Conservation (phyloP, 1,284 basidiomycete genomes). For the Rhodofomes roseus region DNA sequence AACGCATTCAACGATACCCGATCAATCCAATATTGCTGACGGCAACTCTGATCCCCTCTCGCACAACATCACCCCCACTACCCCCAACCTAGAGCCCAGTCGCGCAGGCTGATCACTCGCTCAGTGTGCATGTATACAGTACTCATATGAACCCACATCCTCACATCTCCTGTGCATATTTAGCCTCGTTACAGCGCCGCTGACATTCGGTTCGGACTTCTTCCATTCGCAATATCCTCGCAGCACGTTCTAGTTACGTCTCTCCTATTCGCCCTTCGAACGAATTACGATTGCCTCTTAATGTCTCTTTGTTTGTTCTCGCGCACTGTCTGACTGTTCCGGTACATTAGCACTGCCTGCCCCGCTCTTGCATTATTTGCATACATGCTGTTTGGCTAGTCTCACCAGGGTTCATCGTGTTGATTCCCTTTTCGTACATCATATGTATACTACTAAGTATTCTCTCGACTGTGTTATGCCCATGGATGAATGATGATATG, state of each 20-base stretch:
- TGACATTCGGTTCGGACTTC: slow-evolving; percentile 16
- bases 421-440: slow-evolving; percentile 17
- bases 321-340: slow-evolving; percentile 15
- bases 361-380: slow-evolving; percentile 25
- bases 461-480: slow-evolving; percentile 12
- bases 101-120: slow-evolving; percentile 37
- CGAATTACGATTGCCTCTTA: slow-evolving; percentile 18
- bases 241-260: slow-evolving; percentile 26
- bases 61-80: slow-evolving; percentile 45
- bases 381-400: slow-evolving; percentile 29
- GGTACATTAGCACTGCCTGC: slow-evolving; percentile 20
- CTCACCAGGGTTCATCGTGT: slow-evolving; percentile 21
- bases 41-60: slow-evolving; percentile 33
- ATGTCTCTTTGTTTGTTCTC: slow-evolving; percentile 17
- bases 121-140: slow-evolving; percentile 21
- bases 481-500: slow-evolving; percentile 1
- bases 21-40: slow-evolving; percentile 48
- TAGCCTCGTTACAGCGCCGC: slow-evolving; percentile 19
- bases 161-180: slow-evolving; percentile 20
- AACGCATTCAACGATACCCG: slow-evolving; percentile 60
- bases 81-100: slow-evolving; percentile 54
- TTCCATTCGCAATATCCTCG: slow-evolving; percentile 17
- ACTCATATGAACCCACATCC: slow-evolving; percentile 19
- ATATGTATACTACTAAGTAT: slow-evolving; percentile 28
- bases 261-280: slow-evolving; percentile 19